Evolutionary conservation across 192 early-diverging fungal genomes (phyloP).

Genomic region (Rhizoclosmatium sp.): DNA sequence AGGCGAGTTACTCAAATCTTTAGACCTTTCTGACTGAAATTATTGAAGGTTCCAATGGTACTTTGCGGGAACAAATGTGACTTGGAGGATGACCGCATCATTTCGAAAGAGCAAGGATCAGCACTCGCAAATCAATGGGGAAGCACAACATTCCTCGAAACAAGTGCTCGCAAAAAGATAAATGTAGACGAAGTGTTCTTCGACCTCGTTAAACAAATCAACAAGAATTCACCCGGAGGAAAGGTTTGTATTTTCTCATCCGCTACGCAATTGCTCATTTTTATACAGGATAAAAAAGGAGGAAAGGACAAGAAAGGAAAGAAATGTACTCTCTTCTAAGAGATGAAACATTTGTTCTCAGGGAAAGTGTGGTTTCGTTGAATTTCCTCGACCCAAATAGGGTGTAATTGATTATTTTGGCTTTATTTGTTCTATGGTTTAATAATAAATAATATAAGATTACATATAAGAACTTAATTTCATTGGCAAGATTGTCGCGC

Average conservation of each 20-base stretch:
- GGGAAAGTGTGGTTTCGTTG: neutral
- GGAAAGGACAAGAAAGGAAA: constrained; percentile 58
- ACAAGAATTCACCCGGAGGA: constrained; percentile 73
- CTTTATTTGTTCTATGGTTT: no score
- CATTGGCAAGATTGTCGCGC: no score
- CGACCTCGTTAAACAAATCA: constrained; percentile 90
- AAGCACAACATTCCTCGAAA: constrained; percentile 83
- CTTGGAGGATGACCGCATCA: constrained; percentile 69
- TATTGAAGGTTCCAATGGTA: constrained; percentile 65
- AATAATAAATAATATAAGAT: no score
- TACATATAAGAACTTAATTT: no score
- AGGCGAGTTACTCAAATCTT: constrained; percentile 44
- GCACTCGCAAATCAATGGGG: constrained; percentile 71
- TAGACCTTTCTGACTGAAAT: neutral
- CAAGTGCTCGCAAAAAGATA: constrained; percentile 84
- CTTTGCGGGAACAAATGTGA: constrained; percentile 72
- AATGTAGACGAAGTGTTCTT: constrained; percentile 95
- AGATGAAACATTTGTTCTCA: no score
- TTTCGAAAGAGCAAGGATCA: constrained; percentile 71
- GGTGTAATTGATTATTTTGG: neutral
- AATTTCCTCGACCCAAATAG: neutral
- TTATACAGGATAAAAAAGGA: constrained; percentile 48
- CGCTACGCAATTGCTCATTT: neutral
- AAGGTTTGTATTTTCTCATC: constrained; percentile 51
- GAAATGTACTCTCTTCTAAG: constrained; percentile 55